Evolutionary conservation across 2,329 filamentous ascomycete species (phyloP).

Genomic region (Penicillium sumatraense): DNA sequence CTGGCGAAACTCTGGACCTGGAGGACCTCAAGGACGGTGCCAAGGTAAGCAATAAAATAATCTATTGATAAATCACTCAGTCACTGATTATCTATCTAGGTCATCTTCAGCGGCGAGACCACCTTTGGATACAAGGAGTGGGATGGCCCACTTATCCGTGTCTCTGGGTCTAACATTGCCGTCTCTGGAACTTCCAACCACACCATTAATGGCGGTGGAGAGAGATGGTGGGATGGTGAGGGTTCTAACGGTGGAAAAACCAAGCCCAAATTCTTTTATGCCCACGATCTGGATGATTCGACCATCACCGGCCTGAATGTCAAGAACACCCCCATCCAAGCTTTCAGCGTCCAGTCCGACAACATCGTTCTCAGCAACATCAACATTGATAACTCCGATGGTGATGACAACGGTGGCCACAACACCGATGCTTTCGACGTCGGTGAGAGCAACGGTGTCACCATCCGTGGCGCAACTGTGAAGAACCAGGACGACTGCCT

Average conservation of each 20-base stretch:
- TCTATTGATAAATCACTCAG: not conserved
- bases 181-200: slow-evolving; percentile 58
- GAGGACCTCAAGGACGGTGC: slow-evolving; percentile 15
- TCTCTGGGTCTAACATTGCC: slow-evolving; percentile 62
- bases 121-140: slow-evolving; percentile 70
- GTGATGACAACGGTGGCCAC: slow-evolving; percentile 50
- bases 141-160: slow-evolving; percentile 65
- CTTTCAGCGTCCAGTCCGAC: slow-evolving; percentile 51
- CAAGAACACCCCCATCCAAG: slow-evolving; percentile 45
- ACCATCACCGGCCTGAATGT: slow-evolving; percentile 39
- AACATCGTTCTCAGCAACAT: slow-evolving; percentile 57
- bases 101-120: slow-evolving; percentile 69
- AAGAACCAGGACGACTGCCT: slow-evolving; percentile 66
- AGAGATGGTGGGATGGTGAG: slow-evolving; percentile 39
- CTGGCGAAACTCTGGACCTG: slow-evolving; percentile 18
- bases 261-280: slow-evolving; percentile 70
- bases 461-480: slow-evolving; percentile 57
- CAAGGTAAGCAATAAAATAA: slow-evolving; percentile 7
- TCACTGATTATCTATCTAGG: slow-evolving; percentile 29
- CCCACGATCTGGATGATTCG: slow-evolving; percentile 40
- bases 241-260: slow-evolving; percentile 65
- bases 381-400: slow-evolving; percentile 63
- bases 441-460: slow-evolving; percentile 51
- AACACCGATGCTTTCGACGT: slow-evolving; percentile 58
- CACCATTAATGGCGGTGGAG: slow-evolving; percentile 61